Evolutionary conservation across 2,329 filamentous ascomycete genomes (phyloP).

Genomic region (Boeremia exigua): DNA sequence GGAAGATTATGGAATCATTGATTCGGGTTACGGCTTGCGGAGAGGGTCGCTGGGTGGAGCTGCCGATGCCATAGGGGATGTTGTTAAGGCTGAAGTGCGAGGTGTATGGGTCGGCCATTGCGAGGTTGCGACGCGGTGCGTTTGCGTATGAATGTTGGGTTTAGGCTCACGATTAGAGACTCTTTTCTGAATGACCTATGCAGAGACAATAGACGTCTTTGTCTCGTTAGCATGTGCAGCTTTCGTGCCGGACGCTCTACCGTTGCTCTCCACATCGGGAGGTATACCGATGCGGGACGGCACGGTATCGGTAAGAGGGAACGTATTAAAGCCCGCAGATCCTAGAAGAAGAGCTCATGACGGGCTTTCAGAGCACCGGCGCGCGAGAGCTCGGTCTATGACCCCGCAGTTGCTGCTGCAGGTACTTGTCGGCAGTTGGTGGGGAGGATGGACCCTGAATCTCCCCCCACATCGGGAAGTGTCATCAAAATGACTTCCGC

Average conservation of each 20-base stretch:
- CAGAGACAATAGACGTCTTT: too few relatives aligned
- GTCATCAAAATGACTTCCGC: neutral
- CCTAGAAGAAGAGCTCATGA: too few relatives aligned
- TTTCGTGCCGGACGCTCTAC: neutral
- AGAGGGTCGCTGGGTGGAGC: constrained; percentile 23
- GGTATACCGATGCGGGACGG: neutral
- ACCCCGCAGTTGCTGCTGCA: constrained; percentile 2
- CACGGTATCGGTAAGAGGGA: neutral
- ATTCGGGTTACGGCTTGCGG: constrained; percentile 60
- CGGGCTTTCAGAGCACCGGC: neutral
- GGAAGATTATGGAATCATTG: constrained; percentile 59
- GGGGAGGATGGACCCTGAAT: neutral
- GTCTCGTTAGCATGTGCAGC: neutral
- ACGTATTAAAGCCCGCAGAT: too few relatives aligned
- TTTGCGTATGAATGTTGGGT: too few relatives aligned
- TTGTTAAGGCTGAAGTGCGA: constrained; percentile 42
- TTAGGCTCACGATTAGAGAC: too few relatives aligned
- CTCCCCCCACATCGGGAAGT: constrained; percentile 12
- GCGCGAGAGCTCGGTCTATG: neutral
- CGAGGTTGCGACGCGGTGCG: neutral
- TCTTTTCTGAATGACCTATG: too few relatives aligned
- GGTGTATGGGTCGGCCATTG: constrained; percentile 29
- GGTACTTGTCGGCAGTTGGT: constrained; percentile 5
- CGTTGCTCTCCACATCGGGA: constrained; percentile 11
- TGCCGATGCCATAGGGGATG: constrained; percentile 42